Base-by-base conservation (phyloP, 1,284 basidiomycete genomes). In the Melampsora americana region DNA sequence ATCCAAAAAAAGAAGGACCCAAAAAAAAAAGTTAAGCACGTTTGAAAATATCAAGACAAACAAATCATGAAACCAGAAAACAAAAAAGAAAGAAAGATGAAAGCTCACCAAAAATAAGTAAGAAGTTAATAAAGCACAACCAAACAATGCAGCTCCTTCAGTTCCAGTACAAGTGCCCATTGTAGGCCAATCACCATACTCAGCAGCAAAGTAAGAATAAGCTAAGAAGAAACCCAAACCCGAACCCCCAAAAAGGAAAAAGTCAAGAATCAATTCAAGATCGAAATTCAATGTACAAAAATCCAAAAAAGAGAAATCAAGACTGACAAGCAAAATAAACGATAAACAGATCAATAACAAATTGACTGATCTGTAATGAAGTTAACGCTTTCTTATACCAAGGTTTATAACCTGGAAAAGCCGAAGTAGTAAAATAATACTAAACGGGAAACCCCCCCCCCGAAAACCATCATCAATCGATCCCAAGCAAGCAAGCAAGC, bases 331-430 rank as follows among this genome's bases (percentile, higher is more conserved):
- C 93, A 81, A 94, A 95, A 87, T 95, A 97, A 79, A 94, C 92
- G 79, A 91, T 85, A 83, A 88, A 88, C 50, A 97, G 85, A 85
- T 97, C 94, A 80, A 97, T 90, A 79, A 97, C 84, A 82, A 97
- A 97, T 85, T 97, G 95, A 56, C 87, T 88, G 82, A 99, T 99
- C 85, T 99, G 96, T 88, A 96, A 90, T 50, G 88, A 89, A 66
- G 95, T 98, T 79, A 98, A 85, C 84, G 94, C 92, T 85, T 95
- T 93, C 86, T 97, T 97, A 94, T 95, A 97, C 95, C 95, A 97
- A 84, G 97, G 92, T 85, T 87, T 92, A 82, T 90, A 90, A 80
- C 95, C 95, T 81, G 69, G 65, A n/a, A 66, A 77, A 26, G 93
- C 92, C 73, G 95, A 93, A 72, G 95, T 96, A 59, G 93, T 93